Conservation (phyloP, 169 alveolate species). For the Theileria luwenshuni region DNA sequence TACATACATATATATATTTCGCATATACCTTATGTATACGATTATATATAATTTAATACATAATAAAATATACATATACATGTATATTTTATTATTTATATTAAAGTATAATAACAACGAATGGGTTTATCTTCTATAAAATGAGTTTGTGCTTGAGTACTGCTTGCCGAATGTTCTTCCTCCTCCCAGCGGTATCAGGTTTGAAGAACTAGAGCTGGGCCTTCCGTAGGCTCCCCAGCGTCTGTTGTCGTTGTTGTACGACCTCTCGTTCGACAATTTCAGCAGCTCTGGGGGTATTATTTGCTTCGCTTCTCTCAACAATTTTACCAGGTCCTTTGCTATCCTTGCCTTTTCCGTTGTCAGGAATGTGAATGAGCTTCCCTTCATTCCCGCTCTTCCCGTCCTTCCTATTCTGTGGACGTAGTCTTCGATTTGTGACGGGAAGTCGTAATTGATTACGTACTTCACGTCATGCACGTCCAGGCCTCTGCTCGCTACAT, state of each 20-base stretch:
- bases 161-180: slow-evolving; percentile 9
- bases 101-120: no score
- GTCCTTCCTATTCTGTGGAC: slow-evolving; percentile 97
- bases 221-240: slow-evolving; percentile 61
- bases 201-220: slow-evolving; percentile 37
- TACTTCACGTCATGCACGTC: slow-evolving; percentile 95
- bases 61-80: no score
- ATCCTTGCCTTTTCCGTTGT: slow-evolving; percentile 88
- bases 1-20: no score
- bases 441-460: slow-evolving; percentile 98
- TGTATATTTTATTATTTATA: no score
- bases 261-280: slow-evolving; percentile 64
- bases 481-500: slow-evolving; percentile 99
- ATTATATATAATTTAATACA: no score
- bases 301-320: slow-evolving; percentile 91
- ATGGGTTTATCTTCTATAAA: background rate
- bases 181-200: slow-evolving; percentile 61
- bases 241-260: slow-evolving; percentile 59
- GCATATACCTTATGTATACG: no score
- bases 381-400: slow-evolving; percentile 95
- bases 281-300: slow-evolving; percentile 88
- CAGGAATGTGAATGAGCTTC: slow-evolving; percentile 91
- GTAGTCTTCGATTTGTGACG: slow-evolving; percentile 96
- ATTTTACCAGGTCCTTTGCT: slow-evolving; percentile 91
- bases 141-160: background rate